phyloP scores from a whole-genome alignment of 2,329 filamentous ascomycete genomes.

The Ascocoryne sarcoides region DNA sequence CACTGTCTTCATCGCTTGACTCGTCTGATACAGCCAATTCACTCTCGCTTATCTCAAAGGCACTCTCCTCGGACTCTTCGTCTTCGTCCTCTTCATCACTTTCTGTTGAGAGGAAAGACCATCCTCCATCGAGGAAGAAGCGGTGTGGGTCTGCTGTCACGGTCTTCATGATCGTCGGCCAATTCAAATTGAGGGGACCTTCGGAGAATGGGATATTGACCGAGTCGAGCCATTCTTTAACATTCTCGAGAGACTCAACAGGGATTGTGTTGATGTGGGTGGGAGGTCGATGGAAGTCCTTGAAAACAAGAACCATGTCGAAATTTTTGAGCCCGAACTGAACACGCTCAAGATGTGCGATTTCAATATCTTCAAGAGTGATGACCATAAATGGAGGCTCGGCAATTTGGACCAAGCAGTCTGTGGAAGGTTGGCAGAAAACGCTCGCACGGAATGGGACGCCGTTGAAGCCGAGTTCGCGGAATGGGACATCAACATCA shows the following conservation, averaged over 20 bases:
- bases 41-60: conserved; percentile 82
- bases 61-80: conserved; percentile 80
- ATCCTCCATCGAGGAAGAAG: conserved; percentile 93
- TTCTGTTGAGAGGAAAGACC: conserved; percentile 84
- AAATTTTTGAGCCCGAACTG: conserved; percentile 98
- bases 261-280: conserved; percentile 98
- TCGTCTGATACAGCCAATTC: conserved; percentile 68
- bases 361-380: conserved; percentile 89
- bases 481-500: conserved; percentile 92
- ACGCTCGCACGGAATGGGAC: conserved; percentile 95
- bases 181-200: conserved; percentile 94
- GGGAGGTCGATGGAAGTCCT: conserved; percentile 85
- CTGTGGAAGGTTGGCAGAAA: conserved; percentile 89
- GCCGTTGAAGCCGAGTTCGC: conserved; percentile 93
- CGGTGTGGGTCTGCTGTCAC: conserved; percentile 87
- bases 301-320: conserved; percentile 96
- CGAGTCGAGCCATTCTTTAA: conserved; percentile 96
- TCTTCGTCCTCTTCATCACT: conserved; percentile 74
- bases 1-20: conserved; percentile 78
- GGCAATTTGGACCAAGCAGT: conserved; percentile 92
- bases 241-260: conserved; percentile 84
- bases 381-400: conserved; percentile 96
- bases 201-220: conserved; percentile 92
- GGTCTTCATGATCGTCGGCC: conserved; percentile 99
- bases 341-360: conserved; percentile 92